Percentiles rank a stretch among this genome's conserved stretches.
Conservation (phyloP, 805 yeast genomes). For the Ogataea methanolica region DNA sequence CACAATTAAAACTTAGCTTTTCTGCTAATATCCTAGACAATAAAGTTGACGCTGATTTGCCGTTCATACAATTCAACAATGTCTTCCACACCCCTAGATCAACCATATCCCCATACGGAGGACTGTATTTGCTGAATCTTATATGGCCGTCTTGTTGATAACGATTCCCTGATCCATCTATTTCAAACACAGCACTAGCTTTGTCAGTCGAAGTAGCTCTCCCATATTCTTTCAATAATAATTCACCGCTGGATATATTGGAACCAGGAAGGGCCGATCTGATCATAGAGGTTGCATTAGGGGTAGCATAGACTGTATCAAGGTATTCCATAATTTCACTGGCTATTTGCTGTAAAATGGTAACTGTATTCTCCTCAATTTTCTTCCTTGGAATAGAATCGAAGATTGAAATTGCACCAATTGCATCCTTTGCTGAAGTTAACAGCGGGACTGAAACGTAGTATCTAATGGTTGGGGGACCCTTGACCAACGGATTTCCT, state of each 20-base stretch:
- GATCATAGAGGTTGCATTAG: neutral
- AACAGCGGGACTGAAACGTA: conserved; percentile 62
- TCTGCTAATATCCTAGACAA: conserved; percentile 35
- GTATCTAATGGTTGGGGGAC: conserved; percentile 54
- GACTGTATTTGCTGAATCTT: conserved; percentile 33
- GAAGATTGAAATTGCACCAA: conserved; percentile 59
- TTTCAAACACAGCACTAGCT: conserved; percentile 45
- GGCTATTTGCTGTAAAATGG: conserved; percentile 34
- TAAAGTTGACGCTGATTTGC: conserved; percentile 39
- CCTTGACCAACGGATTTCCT: conserved; percentile 59
- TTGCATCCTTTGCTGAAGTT: conserved; percentile 34
- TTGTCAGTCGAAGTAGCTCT: conserved; percentile 48
- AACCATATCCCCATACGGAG: conserved; percentile 23
- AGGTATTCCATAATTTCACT: conserved; percentile 39
- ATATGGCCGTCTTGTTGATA: conserved; percentile 47
- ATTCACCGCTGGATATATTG: neutral
- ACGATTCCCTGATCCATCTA: conserved; percentile 63
- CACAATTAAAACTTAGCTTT: conserved; percentile 36
- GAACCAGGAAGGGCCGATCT: neutral
- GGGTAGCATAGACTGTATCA: conserved; percentile 27
- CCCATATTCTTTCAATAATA: conserved; percentile 39
- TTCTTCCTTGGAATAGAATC: conserved; percentile 40
- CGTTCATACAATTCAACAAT: conserved; percentile 33
- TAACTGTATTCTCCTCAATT: conserved; percentile 33
- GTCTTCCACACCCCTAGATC: conserved; percentile 34